Evolutionary conservation across 331 rosid species (phyloP), one percentile per base, ranked within the genome.

Genomic region (Arachis monticola): DNA sequence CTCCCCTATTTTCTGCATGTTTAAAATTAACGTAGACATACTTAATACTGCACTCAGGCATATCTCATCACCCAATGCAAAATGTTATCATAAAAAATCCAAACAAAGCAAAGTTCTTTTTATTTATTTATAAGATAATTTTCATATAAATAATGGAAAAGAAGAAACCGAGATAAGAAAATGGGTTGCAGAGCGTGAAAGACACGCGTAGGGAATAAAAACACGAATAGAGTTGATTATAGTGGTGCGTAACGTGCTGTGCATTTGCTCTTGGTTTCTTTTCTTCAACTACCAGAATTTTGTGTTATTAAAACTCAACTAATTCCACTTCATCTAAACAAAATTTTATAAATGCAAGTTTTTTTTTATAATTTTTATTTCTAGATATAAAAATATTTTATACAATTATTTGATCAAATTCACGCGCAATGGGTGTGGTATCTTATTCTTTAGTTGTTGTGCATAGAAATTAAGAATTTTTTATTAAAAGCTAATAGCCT

Each of bases 111-210:
- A 46, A 58, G 30, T 10, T 67, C 3, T 6, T 51, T 67, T 32
- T 51, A 3, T 51, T 51, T 51, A 55, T 55, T 52, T 52, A 47
- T 48, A n/a, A 38, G 41, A 8, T 61, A 2, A 41, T 8, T 68
- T 50, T 35, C 1, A 5, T n/a, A 5, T 8, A 31, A 22, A 65
- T 38, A 44, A 14, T 31, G 12, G 64, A 46, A 51, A 69, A 44
- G 32, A 56, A 57, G 58, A 68, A 42, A 65, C 61, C 77, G 60
- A 31, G 67, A 64, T 31, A 69, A 74, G 30, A 7, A 76, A 38
- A 38, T 78, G 51, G 83, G 17, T 32, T 61, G 51, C n/a, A 46
- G 76, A 61, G 83, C 85, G 87, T 83, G 85, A 69, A 8, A 0
- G 41, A 12, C 83, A 77, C 89, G 86, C 87, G 81, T 35, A 13